Evolutionary conservation across 345 rosid genomes (phyloP), one percentile per base, ranked within the genome.

Genomic region (Ricinus communis): DNA sequence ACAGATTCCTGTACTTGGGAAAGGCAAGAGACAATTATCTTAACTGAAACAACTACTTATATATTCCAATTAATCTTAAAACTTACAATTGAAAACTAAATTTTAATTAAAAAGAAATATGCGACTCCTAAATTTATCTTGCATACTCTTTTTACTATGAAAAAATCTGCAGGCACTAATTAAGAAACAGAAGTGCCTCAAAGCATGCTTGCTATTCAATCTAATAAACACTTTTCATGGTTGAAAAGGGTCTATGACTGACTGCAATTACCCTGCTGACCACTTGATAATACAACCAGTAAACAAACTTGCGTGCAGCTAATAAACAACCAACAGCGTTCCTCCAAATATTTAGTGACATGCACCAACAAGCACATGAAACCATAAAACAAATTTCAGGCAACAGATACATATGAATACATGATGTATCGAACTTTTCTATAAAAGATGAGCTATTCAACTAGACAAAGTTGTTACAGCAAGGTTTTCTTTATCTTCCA

Each of bases 21-120:
- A 36, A 47, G 30, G 58, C 8, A 13, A 0, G 18, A 38, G 46
- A 33, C 21, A 49, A 31, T 31, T 13, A 61, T 61, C 70, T 55
- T 56, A 72, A 47, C 7, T 8, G 47, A 71, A 24, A 59, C 40
- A 49, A 25, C 30, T 21, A 24, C 49, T 73, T n/a, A n/a, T n/a
- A n/a, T n/a, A n/a, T 65, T 30, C 57, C 30, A 30, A 28, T n/a
- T 21, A 10, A 56, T 15, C 54, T 5, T 18, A 56, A 56, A 65
- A 27, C 30, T n/a, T 18, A 43, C 14, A 43, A 8, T 43, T 43
- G 8, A 43, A 43, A 43, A 43, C 8, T 33, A 6, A 33, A 43
- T 43, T 1, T 43, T 4, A 1, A 43, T 9, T 43, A n/a, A n/a
- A n/a, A n/a, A n/a, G n/a, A n/a, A n/a, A n/a, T n/a, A n/a, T n/a